phyloP scores from a whole-genome alignment of 805 yeast genomes.

The Lachancea nothofagi region DNA sequence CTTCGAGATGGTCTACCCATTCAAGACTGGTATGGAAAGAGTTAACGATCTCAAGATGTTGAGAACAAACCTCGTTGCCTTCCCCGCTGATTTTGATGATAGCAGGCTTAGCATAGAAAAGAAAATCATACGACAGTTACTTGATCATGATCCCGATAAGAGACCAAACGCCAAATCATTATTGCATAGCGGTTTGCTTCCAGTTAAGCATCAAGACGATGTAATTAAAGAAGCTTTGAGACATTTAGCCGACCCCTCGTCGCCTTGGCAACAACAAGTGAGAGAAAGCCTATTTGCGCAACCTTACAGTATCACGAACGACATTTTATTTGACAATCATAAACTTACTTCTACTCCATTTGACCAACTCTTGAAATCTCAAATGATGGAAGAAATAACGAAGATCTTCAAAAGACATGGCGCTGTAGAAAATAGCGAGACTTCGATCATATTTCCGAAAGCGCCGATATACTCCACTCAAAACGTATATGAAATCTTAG shows the following conservation, averaged over 20 bases:
- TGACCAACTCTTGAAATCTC: constrained; percentile 53
- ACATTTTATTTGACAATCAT: constrained; percentile 66
- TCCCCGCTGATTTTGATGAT: constrained; percentile 64
- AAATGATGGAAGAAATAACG: constrained; percentile 56
- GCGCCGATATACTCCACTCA: constrained; percentile 64
- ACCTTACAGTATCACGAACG: constrained; percentile 79
- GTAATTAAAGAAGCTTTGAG: constrained; percentile 82
- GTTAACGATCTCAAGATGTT: constrained; percentile 63
- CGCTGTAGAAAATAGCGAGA: constrained; percentile 67
- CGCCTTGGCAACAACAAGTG: constrained; percentile 93
- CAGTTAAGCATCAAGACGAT: constrained; percentile 86
- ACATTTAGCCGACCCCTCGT: constrained; percentile 80
- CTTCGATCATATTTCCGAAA: constrained; percentile 73
- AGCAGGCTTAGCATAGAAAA: constrained; percentile 52
- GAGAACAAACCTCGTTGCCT: constrained; percentile 52
- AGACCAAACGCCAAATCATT: constrained; percentile 79
- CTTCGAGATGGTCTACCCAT: constrained; percentile 85
- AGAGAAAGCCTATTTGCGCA: constrained; percentile 80
- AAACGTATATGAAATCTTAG: constrained; percentile 73
- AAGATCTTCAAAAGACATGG: constrained; percentile 74
- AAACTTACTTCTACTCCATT: constrained; percentile 30
- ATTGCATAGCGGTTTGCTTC: constrained; percentile 74
- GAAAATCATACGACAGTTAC: constrained; percentile 56
- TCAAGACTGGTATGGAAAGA: constrained; percentile 93
- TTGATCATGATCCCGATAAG: constrained; percentile 71